Evolutionary conservation across 352 stramenopile species (phyloP).

Genomic region (Plasmopara muralis): DNA sequence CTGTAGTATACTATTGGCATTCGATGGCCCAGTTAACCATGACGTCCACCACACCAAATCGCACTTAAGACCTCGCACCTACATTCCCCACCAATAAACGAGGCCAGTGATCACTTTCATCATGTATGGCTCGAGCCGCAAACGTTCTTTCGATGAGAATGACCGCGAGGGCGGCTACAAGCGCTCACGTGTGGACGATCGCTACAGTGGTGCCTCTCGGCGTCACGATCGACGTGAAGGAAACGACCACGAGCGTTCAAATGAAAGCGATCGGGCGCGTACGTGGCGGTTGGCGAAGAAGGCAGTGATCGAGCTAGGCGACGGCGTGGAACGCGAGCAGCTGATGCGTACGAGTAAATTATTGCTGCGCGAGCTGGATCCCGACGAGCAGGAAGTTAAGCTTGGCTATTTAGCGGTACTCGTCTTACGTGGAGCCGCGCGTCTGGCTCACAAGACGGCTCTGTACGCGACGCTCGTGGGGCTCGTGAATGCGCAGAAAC

Average conservation of each 20-base stretch:
- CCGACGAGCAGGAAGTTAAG: slow-evolving; percentile 50
- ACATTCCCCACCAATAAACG: slow-evolving; percentile 1
- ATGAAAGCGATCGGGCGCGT: slow-evolving; percentile 60
- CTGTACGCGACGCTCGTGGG: slow-evolving; percentile 60
- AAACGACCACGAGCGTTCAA: slow-evolving; percentile 24
- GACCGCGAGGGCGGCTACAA: slow-evolving; percentile 46
- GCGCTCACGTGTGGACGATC: slow-evolving; percentile 48
- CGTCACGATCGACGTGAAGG: slow-evolving; percentile 31
- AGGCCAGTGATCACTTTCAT: not conserved
- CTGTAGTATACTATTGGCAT: too few relatives aligned
- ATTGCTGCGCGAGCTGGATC: slow-evolving; percentile 48
- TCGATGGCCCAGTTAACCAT: too few relatives aligned
- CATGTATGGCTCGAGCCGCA: slow-evolving; percentile 36
- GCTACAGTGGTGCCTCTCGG: slow-evolving; percentile 15
- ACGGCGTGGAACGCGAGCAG: slow-evolving; percentile 51
- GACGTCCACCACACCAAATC: slow-evolving; percentile 4
- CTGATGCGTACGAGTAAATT: slow-evolving; percentile 32
- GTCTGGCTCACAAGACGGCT: slow-evolving; percentile 63
- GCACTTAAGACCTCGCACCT: slow-evolving; percentile 11
- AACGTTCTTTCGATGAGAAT: slow-evolving; percentile 59
- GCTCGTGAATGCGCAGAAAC: slow-evolving; percentile 59
- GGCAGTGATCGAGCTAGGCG: slow-evolving; percentile 59
- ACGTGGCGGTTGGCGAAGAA: slow-evolving; percentile 74
- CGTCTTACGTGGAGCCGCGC: slow-evolving; percentile 43
- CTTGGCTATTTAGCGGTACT: slow-evolving; percentile 46